Evolutionary conservation across 805 yeast species (phyloP).

Genomic region (Suhomyces faveliae): DNA sequence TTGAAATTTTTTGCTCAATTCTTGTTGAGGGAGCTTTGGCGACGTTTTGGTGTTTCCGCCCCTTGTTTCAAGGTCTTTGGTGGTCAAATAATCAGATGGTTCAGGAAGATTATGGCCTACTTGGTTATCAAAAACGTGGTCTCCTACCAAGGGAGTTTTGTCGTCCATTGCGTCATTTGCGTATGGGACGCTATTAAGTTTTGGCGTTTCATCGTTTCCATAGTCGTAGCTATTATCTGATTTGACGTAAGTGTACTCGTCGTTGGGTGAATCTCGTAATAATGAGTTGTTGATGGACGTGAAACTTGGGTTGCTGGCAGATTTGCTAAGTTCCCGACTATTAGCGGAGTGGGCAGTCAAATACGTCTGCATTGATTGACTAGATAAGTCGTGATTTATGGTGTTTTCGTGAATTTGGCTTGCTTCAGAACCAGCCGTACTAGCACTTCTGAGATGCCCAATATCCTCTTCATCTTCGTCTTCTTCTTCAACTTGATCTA

Average conservation of each 20-base stretch:
- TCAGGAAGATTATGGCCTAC: conserved; percentile 8
- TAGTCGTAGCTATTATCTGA: conserved; percentile 11
- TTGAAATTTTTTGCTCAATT: conserved; percentile 35
- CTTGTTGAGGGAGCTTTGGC: conserved; percentile 30
- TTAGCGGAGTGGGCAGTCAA: conserved; percentile 22
- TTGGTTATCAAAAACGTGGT: conserved; percentile 9
- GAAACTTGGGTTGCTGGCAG: conserved; percentile 26
- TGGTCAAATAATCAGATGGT: background rate
- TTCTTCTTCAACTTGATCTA: conserved; percentile 15
- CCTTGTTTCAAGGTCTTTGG: background rate
- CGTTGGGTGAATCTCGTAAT: conserved; percentile 17
- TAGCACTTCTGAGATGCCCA: background rate
- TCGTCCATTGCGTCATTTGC: conserved; percentile 22
- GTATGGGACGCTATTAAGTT: conserved; percentile 14
- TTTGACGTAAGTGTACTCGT: conserved; percentile 4
- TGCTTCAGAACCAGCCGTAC: background rate
- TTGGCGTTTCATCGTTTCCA: conserved; percentile 33
- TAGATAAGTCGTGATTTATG: conserved; percentile 13
- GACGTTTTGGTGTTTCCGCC: conserved; percentile 1
- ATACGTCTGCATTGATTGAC: conserved; percentile 26
- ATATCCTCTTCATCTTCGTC: conserved; percentile 15
- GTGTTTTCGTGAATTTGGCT: background rate
- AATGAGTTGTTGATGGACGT: conserved; percentile 34
- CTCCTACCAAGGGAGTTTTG: conserved; percentile 26
- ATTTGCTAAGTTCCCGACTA: background rate